Conservation (phyloP, 371 early-diverging fungal genomes). For the Mucor racemosus region DNA sequence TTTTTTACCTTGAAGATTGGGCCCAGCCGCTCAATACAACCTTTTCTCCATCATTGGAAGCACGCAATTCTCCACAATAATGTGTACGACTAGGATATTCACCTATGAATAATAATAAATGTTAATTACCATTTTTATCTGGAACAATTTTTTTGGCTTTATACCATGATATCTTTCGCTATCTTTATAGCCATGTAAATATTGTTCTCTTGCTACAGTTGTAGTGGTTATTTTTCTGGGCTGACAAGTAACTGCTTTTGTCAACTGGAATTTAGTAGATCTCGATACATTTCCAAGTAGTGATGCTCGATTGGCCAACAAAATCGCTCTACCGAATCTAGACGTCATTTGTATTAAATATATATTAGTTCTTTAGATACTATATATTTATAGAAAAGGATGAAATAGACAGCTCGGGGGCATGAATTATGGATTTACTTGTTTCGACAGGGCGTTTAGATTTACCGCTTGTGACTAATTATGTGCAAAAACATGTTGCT, state of each 20-base stretch:
- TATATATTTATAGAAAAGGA: slow-evolving; percentile 1
- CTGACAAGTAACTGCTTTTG: slow-evolving; percentile 3
- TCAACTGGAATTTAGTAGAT: neutral
- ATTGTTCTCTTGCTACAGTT: slow-evolving; percentile 16
- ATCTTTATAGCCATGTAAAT: slow-evolving; percentile 44
- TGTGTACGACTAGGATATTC: slow-evolving; percentile 69
- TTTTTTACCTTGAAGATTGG: slow-evolving; percentile 62
- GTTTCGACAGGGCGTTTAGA: slow-evolving; percentile 1
- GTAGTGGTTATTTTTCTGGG: slow-evolving; percentile 9
- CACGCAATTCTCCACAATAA: slow-evolving; percentile 68
- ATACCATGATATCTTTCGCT: slow-evolving; percentile 45
- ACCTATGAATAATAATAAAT: slow-evolving; percentile 19
- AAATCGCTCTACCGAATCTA: slow-evolving; percentile 11
- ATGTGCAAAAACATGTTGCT: neutral
- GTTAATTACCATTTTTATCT: neutral
- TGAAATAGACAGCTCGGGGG: neutral
- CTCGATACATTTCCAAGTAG: neutral
- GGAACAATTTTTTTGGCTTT: neutral
- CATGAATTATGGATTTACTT: slow-evolving; percentile 3
- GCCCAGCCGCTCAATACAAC: slow-evolving; percentile 82
- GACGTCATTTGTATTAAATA: slow-evolving; percentile 10
- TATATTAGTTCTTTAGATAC: neutral
- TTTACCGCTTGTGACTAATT: slow-evolving; percentile 1
- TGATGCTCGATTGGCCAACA: slow-evolving; percentile 1
- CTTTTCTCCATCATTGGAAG: slow-evolving; percentile 56